Evolutionary conservation across 1,139 yeast genomes (phyloP), one percentile per base, ranked within the genome.

Genomic region (Tardiomyces blankii): DNA sequence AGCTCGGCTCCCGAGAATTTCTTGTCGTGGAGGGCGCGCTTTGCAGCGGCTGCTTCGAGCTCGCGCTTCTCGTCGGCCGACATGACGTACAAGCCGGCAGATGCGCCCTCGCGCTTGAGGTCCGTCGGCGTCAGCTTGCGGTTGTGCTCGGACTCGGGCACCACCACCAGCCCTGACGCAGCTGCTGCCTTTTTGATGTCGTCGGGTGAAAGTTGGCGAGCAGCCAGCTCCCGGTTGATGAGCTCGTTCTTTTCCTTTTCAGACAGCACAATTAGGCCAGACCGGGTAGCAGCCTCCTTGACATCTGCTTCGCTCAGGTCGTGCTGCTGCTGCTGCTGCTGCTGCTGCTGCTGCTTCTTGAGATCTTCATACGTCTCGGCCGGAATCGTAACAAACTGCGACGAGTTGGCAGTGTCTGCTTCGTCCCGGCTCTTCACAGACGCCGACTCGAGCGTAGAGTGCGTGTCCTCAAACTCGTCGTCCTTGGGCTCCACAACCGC

Each of bases 301-400:
- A 30, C 35, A 9, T 30, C 35, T 5, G 35, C 35, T 5, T 30
- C 35, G 35, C 35, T 30, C 9, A 48, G 50, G 23, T 48, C 48
- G 23, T 27, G 33, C 28, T 43, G 18, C 27, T 27, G 19, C 27
- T 41, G 18, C 14, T 40, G 33, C 16, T 42, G 28, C n/a, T n/a
- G n/a, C n/a, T n/a, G n/a, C n/a, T n/a, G n/a, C 30, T 25, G 33
- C 27, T 42, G 18, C 30, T 28, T 27, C 28, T 41, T 38, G 38
- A 53, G 40, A 19, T 46, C 28, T 1, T 48, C 47, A 44, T 57
- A 57, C 14, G 60, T 61, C 14, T 40, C 45, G 1, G 48, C 23
- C 5, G 66, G 50, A n/a, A 72, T 16, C 14, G 56, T 51, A 13
- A 61, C 56, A 23, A 61, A 40, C 9, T 60, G 61, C 13, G 46